phyloP scores from a whole-genome alignment of 352 stramenopile genomes.

The Phytopythium vexans region DNA sequence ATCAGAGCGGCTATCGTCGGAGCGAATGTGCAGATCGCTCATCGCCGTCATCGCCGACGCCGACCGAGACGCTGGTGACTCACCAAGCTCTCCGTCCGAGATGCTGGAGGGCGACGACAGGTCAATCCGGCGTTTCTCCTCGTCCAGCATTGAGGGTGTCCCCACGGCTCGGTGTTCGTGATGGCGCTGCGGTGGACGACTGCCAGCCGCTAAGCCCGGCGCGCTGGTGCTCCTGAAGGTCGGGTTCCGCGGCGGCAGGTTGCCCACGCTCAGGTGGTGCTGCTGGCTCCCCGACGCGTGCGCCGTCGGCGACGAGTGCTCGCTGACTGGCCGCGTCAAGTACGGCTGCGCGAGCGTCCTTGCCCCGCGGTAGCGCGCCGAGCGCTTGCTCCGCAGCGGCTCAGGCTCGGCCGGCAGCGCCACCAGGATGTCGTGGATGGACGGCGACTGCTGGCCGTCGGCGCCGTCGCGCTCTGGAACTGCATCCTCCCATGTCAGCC shows the following conservation, averaged over 20 bases:
- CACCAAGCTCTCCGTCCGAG: no score
- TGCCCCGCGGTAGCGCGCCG: background rate
- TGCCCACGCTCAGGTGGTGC: background rate
- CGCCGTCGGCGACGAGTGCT: background rate
- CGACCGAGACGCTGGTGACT: no score
- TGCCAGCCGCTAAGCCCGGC: no score
- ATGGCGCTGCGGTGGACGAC: no score
- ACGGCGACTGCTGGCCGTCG: constrained; percentile 4
- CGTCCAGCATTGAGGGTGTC: no score
- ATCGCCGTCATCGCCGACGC: no score
- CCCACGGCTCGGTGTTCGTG: no score
- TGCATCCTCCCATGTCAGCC: background rate
- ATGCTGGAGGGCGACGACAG: no score
- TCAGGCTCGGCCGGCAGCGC: constrained; percentile 1
- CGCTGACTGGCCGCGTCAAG: background rate
- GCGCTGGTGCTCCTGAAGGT: background rate
- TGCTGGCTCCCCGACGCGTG: no score
- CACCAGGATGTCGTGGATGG: constrained; percentile 11
- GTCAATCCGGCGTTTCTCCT: no score
- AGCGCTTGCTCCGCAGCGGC: background rate
- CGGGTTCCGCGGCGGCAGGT: background rate
- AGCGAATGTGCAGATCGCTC: no score
- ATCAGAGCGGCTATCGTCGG: no score
- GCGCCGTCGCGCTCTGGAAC: background rate
- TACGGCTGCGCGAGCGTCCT: background rate